Evolutionary conservation across 164 flowering plant species (phyloP), one percentile per base, ranked within the genome.

Genomic region (Cinnamomum micranthum): DNA sequence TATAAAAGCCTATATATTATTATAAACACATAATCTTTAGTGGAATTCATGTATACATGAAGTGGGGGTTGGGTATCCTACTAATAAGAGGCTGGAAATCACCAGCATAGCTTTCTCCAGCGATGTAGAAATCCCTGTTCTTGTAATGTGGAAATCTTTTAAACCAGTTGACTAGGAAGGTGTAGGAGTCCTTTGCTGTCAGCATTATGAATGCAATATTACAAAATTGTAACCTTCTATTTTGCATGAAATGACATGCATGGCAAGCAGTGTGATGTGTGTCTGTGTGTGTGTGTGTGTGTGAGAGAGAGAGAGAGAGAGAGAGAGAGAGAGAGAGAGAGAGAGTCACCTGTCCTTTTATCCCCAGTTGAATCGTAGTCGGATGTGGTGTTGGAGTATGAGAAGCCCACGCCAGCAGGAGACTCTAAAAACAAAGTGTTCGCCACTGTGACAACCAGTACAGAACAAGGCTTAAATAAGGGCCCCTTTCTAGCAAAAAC

Each of bases 361-460:
- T 67, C 50, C 25, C 76, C 71, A 7, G 7, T 0, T 1, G 9
- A 3, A 6, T 51, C 2, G 14, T 66, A 31, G 17, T 74, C 76
- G 3, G 22, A 2, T 20, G 27, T 60, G 31, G 52, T 65, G 69
- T 72, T 64, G 6, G 75, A 73, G 71, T 66, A 74, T 13, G 76
- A 66, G 50, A 66, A 74, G 11, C 76, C 76, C 35, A 68, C 65
- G 41, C 76, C 76, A 17, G 71, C 71, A 51, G 76, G 71, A 7
- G 71, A 66, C 19, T 74, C 76, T 24, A 74, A 6, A 41, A 74
- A 74, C 64, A 74, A 25, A 6, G 50, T 27, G 52, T 67, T 66
- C 12, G 71, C 76, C 6, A 25, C 76, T 74, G 71, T 13, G 22
- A n/a, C n/a, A 59, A 10, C 7, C 6, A 25, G 60, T 6, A 72